phyloP scores from a whole-genome alignment of 2,329 filamentous ascomycete genomes.

The Dactylellina sp. region DNA sequence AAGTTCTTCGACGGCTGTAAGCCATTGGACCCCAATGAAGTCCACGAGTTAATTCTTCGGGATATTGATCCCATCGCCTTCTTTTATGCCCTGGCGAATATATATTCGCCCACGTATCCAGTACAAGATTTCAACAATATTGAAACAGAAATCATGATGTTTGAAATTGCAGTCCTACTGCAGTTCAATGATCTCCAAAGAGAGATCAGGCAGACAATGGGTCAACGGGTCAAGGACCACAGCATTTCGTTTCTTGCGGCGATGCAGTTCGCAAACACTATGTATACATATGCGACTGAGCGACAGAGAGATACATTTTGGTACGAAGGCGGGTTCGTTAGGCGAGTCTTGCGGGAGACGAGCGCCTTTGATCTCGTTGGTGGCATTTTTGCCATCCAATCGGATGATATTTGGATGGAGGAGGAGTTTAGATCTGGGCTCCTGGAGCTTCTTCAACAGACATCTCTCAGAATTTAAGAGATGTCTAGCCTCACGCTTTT shows the following conservation, averaged over 20 bases:
- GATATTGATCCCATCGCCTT: conserved; percentile 13
- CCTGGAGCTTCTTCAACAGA: not conserved
- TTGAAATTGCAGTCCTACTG: conserved; percentile 3
- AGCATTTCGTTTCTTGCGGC: not conserved
- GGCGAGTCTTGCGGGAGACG: conserved; percentile 4
- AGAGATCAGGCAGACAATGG: not conserved
- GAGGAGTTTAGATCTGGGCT: not conserved
- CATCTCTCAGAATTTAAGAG: not conserved
- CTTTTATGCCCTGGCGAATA: conserved; percentile 1
- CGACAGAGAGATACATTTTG: conserved; percentile 10
- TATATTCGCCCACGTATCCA: not conserved
- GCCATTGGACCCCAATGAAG: not conserved
- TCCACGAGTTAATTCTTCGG: conserved; percentile 6
- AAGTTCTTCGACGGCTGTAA: not conserved
- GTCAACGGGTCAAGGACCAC: conserved; percentile 1
- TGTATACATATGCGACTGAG: conserved; percentile 11
- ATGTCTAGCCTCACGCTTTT: not conserved
- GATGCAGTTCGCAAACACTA: conserved; percentile 12
- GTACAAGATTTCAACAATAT: not conserved
- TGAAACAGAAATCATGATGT: not conserved
- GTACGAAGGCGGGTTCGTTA: conserved; percentile 16
- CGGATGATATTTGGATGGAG: not conserved
- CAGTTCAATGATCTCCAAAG: conserved; percentile 1
- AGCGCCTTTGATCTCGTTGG: conserved; percentile 1
- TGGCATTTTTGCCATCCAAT: not conserved